Conservation (phyloP, 192 early-diverging fungal species). For the Umbelopsis vinacea region DNA sequence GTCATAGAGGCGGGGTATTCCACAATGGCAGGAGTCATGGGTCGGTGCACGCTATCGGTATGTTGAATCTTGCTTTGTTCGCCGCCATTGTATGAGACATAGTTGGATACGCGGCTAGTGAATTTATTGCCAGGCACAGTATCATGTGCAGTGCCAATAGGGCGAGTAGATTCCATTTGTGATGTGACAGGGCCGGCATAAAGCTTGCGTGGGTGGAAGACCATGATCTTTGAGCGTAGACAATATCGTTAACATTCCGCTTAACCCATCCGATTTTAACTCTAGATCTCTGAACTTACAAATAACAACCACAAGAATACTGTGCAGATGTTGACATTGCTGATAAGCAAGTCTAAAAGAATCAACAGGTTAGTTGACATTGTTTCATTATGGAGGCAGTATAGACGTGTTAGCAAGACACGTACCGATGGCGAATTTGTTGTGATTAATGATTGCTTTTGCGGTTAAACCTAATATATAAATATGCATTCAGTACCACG, state of each 20-base stretch:
- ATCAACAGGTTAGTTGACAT: background rate
- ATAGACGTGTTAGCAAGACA: background rate
- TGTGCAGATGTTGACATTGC: constrained; percentile 31
- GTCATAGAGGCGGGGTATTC: constrained; percentile 20
- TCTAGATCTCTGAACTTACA: constrained; percentile 21
- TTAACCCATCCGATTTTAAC: background rate
- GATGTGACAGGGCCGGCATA: constrained; percentile 9
- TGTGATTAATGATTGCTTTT: constrained; percentile 11
- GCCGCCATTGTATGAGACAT: background rate
- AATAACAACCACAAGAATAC: constrained; percentile 32
- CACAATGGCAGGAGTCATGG: constrained; percentile 26
- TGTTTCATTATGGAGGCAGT: background rate
- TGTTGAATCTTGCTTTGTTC: background rate
- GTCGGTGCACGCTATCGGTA: background rate
- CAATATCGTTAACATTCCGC: background rate
- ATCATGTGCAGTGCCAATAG: background rate
- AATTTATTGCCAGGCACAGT: background rate
- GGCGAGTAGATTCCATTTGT: background rate
- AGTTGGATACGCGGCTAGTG: constrained; percentile 1
- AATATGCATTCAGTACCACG: background rate
- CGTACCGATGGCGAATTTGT: constrained; percentile 28
- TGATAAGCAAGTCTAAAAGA: constrained; percentile 28
- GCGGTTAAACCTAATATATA: constrained; percentile 16
- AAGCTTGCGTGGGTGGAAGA: constrained; percentile 17
- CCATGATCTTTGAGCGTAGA: background rate